phyloP scores from a whole-genome alignment of 202 grass and related monocot species.

The Saccharum hybrid region DNA sequence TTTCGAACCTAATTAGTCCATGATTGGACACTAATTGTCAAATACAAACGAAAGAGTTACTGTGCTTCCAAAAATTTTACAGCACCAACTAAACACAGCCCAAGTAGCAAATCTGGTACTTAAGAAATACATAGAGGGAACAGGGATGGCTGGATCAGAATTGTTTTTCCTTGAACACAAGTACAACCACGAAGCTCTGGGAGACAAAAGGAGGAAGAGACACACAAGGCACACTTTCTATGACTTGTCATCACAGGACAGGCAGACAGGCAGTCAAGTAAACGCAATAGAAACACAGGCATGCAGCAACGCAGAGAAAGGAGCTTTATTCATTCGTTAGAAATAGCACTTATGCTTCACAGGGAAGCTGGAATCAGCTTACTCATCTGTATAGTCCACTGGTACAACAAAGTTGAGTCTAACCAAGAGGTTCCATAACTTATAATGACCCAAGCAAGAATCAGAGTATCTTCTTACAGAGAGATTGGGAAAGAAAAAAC shows the following conservation, averaged over 20 bases:
- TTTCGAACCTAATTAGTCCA: no score
- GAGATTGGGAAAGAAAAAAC: constrained; percentile 43
- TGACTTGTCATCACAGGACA: constrained; percentile 15
- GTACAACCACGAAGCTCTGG: constrained; percentile 11
- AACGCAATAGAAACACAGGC: constrained; percentile 7
- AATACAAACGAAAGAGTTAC: no score
- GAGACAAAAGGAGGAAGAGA: constrained; percentile 21
- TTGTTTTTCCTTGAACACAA: constrained; percentile 29
- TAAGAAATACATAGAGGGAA: neutral
- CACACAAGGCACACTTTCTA: constrained; percentile 34
- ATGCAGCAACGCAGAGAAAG: constrained; percentile 24
- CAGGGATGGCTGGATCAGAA: neutral
- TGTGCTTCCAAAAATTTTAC: no score
- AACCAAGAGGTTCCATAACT: constrained; percentile 40
- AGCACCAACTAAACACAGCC: no score
- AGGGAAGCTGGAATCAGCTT: constrained; percentile 45
- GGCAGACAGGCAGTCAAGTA: constrained; percentile 8
- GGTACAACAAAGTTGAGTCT: constrained; percentile 49
- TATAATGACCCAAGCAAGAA: constrained; percentile 47
- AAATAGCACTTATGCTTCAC: constrained; percentile 48
- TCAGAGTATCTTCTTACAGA: constrained; percentile 55
- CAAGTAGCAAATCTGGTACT: neutral
- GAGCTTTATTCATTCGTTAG: constrained; percentile 62
- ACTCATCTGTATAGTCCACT: constrained; percentile 40
- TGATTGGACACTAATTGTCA: no score